phyloP scores from a whole-genome alignment of 176 grass and related monocot genomes.

The Zoysia japonica region DNA sequence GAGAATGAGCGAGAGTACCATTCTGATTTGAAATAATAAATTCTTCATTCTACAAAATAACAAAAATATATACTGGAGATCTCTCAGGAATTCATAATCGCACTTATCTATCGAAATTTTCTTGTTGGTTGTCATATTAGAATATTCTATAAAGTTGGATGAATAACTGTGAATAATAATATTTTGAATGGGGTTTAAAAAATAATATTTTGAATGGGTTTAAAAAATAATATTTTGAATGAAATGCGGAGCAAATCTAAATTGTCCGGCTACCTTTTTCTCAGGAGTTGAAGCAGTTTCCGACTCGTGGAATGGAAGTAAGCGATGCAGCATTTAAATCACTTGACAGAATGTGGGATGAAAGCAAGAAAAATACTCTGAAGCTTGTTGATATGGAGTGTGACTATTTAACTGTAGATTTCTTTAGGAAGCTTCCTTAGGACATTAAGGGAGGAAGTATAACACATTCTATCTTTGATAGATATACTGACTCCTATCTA shows the following conservation, averaged over 20 bases:
- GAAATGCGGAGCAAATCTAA: neutral
- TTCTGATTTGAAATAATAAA: neutral
- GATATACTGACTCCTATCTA: constrained; percentile 98
- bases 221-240: constrained; percentile 1
- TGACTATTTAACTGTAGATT: constrained; percentile 97
- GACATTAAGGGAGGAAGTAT: constrained; percentile 97
- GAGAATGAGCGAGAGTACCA: neutral
- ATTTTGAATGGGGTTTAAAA: neutral
- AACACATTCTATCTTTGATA: constrained; percentile 94
- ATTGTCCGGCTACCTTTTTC: constrained; percentile 4
- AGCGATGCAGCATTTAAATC: constrained; percentile 91
- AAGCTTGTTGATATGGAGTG: constrained; percentile 98
- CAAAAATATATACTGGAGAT: neutral
- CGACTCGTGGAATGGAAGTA: constrained; percentile 85
- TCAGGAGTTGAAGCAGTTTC: constrained; percentile 96
- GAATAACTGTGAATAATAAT: neutral
- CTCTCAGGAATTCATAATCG: neutral
- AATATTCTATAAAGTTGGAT: neutral
- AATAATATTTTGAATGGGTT: neutral
- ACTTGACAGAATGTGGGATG: constrained; percentile 95
- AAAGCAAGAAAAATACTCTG: constrained; percentile 97
- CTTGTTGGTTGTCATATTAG: neutral
- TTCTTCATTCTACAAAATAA: neutral
- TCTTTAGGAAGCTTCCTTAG: constrained; percentile 98
- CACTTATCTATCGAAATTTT: neutral